These are phyloP conservation scores for Cladosporium sp. DNA, from an alignment of 2,329 filamentous ascomycete species.

Conservation along the genomic window DNA sequence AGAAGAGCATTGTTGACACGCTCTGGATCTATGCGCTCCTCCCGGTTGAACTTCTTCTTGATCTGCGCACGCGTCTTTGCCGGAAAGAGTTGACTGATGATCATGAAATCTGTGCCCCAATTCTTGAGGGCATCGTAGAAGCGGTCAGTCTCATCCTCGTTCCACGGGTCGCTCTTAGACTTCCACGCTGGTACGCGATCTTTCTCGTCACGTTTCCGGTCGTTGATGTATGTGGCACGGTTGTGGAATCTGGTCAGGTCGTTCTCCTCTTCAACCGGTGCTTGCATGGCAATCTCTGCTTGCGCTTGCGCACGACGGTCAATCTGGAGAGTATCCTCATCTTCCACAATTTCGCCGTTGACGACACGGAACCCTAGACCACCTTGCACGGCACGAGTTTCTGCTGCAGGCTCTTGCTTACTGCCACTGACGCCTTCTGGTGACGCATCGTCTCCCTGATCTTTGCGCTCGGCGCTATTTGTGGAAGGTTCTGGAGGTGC, in stretches of 20 bases:
- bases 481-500: constrained; percentile 1
- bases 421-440: not conserved
- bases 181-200: constrained; percentile 40
- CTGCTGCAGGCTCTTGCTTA: constrained; percentile 6
- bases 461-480: not conserved
- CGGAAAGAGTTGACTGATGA: constrained; percentile 72
- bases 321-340: constrained; percentile 63
- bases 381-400: constrained; percentile 11
- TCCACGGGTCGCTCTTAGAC: constrained; percentile 63
- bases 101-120: constrained; percentile 81
- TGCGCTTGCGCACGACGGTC: constrained; percentile 64
- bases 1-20: constrained; percentile 62
- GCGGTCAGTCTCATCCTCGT: constrained; percentile 63
- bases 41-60: constrained; percentile 78
- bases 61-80: constrained; percentile 67
- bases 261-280: constrained; percentile 63
- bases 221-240: constrained; percentile 65
- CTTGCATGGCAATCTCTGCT: constrained; percentile 52
- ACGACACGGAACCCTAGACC: constrained; percentile 52
- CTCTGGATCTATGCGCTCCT: constrained; percentile 64
- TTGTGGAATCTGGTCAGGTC: constrained; percentile 72
- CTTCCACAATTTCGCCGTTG: constrained; percentile 68
- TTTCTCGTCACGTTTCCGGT: constrained; percentile 44
- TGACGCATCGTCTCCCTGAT: constrained; percentile 7
- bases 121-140: constrained; percentile 73